Percentiles rank a stretch among this genome's conserved stretches.
These are phyloP conservation scores for Xylaria digitata DNA, from an alignment of 2,329 filamentous ascomycete genomes.

Conservation along the genomic window DNA sequence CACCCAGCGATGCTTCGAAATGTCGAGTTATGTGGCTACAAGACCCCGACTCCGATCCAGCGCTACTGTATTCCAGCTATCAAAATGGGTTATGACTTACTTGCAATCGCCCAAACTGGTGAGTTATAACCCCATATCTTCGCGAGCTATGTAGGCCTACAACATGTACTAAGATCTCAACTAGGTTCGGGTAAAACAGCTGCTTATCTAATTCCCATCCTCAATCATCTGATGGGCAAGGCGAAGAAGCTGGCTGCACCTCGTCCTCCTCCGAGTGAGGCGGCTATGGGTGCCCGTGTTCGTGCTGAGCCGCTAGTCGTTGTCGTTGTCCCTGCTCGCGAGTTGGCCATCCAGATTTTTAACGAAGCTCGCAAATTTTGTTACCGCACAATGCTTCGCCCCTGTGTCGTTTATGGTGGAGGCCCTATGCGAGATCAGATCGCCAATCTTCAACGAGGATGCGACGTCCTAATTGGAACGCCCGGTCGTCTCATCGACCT, in stretches of 20 bases:
- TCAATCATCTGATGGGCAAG: conserved; percentile 96
- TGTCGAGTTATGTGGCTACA: conserved; percentile 77
- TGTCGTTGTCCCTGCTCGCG: conserved; percentile 86
- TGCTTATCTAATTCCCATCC: conserved; percentile 87
- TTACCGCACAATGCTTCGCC: conserved; percentile 94
- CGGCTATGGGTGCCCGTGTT: conserved; percentile 57
- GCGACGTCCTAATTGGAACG: conserved; percentile 88
- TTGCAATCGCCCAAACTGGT: conserved; percentile 95
- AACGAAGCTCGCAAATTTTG: conserved; percentile 92
- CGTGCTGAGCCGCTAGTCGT: conserved; percentile 89
- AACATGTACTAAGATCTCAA: conserved; percentile 22
- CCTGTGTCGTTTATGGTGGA: conserved; percentile 90
- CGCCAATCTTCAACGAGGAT: conserved; percentile 80
- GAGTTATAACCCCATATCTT: conserved; percentile 50
- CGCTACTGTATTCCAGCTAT: conserved; percentile 86
- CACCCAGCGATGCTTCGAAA: conserved; percentile 88
- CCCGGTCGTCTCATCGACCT: conserved; percentile 89
- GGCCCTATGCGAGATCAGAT: conserved; percentile 76
- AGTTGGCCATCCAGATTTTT: conserved; percentile 94
- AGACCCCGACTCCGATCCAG: conserved; percentile 85
- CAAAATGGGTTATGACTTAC: conserved; percentile 79
- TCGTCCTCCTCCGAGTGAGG: conserved; percentile 73
- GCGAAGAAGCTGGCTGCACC: conserved; percentile 85
- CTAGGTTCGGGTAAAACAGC: conserved; percentile 96
- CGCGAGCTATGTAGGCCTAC: neutral